Evolutionary conservation across 495 filamentous ascomycete species (phyloP).

Genomic region (Letharia lupina): DNA sequence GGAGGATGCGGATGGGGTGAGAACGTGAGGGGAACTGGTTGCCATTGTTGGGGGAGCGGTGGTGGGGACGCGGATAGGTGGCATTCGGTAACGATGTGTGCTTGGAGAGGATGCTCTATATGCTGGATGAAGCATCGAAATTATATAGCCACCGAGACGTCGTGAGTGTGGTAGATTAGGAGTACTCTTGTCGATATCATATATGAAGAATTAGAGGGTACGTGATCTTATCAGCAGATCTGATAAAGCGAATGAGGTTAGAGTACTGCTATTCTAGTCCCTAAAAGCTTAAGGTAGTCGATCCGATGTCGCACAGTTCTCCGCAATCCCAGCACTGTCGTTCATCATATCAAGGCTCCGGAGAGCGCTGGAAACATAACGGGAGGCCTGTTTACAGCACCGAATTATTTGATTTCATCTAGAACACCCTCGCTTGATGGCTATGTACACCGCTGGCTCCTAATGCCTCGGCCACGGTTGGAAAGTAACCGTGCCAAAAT

Average conservation of each 20-base stretch:
- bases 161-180: no score
- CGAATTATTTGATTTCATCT: not conserved
- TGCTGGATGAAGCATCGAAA: not conserved
- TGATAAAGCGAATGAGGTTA: not conserved
- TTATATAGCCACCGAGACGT: no score
- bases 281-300: no score
- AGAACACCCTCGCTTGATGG: not conserved
- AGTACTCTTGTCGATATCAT: no score
- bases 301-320: not conserved
- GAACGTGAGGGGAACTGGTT: constrained; percentile 18
- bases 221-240: not conserved
- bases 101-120: not conserved
- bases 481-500: not conserved
- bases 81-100: not conserved
- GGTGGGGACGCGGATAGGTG: not conserved
- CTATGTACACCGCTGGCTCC: not conserved
- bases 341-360: no score
- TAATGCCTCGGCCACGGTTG: not conserved
- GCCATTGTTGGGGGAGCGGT: not conserved
- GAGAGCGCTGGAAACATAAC: no score
- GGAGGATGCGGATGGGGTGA: constrained; percentile 29
- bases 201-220: no score
- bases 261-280: not conserved
- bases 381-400: no score
- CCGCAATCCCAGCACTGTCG: no score